Conservation (phyloP, 768 basidiomycete species). For the Favolaschia claudopus region DNA sequence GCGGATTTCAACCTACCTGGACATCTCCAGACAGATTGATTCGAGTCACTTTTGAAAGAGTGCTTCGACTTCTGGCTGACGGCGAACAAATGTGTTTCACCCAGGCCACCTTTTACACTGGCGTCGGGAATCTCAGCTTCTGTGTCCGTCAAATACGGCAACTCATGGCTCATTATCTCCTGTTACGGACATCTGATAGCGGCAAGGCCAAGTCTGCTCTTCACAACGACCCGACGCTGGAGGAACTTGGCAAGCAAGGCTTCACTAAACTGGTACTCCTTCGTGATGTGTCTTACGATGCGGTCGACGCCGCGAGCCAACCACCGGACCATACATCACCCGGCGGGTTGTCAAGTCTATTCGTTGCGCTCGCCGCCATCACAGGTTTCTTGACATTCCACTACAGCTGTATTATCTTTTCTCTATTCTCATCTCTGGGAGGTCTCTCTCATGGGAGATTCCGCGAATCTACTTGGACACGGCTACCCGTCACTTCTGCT, state of each 20-base stretch:
- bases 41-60: not conserved
- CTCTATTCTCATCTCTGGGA: not conserved
- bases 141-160: conserved; percentile 7
- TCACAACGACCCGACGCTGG: not conserved
- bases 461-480: conserved; percentile 5
- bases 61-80: not conserved
- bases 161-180: conserved; percentile 1
- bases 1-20: not conserved
- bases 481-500: not conserved
- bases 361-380: not conserved
- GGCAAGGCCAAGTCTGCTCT: not conserved
- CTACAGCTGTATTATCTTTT: conserved; percentile 3
- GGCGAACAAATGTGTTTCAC: conserved; percentile 1
- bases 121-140: conserved; percentile 9
- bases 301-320: not conserved
- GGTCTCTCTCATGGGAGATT: not conserved
- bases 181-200: not conserved
- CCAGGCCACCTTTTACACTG: not conserved
- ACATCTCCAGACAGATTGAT: not conserved
- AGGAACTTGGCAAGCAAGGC: conserved; percentile 9
- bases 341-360: not conserved
- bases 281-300: conserved; percentile 5
- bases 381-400: not conserved
- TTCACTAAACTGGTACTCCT: conserved; percentile 7
- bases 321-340: not conserved